A percentile compares a stretch with the other conserved stretches of the same genome.
These are phyloP conservation scores for Colletotrichum theobromicola DNA, from an alignment of 2,329 filamentous ascomycete genomes.

Conservation along the genomic window DNA sequence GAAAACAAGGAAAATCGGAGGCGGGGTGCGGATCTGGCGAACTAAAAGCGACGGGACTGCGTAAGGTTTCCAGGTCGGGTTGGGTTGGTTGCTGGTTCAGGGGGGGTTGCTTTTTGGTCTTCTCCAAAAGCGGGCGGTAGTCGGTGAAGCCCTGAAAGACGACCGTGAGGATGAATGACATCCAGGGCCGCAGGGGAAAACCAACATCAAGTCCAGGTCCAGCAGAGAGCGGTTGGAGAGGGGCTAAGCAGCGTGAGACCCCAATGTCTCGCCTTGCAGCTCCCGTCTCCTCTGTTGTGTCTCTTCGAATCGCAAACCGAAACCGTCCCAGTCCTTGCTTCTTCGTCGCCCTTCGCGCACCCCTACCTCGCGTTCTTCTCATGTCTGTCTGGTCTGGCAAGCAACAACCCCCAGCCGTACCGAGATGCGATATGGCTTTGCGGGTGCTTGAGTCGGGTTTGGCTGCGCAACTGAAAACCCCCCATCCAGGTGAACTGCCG, in stretches of 20 bases:
- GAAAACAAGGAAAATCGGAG: slow-evolving; percentile 19
- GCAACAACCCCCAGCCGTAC: neutral
- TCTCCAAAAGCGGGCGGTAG: slow-evolving; percentile 17
- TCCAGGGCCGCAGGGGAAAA: neutral
- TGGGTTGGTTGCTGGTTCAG: slow-evolving; percentile 6
- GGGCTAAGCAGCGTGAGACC: slow-evolving; percentile 10
- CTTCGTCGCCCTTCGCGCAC: neutral
- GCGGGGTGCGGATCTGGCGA: slow-evolving; percentile 19
- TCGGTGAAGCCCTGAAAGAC: slow-evolving; percentile 6
- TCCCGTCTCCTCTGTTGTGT: neutral
- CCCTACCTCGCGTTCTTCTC: neutral
- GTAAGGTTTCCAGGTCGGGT: neutral
- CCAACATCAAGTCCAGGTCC: neutral
- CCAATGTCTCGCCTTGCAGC: slow-evolving; percentile 15
- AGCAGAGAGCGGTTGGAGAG: neutral
- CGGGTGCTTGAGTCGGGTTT: neutral
- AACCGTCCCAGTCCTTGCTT: slow-evolving; percentile 8
- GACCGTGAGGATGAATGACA: neutral
- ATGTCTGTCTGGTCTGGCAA: neutral
- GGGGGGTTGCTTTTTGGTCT: slow-evolving; percentile 4
- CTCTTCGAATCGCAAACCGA: neutral
- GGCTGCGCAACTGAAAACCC: neutral
- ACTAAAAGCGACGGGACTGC: neutral
- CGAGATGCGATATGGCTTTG: neutral
- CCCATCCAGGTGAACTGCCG: neutral